These are phyloP conservation scores for Parachaetomium inaequale DNA, from an alignment of 495 filamentous ascomycete species.

Conservation along the genomic window DNA sequence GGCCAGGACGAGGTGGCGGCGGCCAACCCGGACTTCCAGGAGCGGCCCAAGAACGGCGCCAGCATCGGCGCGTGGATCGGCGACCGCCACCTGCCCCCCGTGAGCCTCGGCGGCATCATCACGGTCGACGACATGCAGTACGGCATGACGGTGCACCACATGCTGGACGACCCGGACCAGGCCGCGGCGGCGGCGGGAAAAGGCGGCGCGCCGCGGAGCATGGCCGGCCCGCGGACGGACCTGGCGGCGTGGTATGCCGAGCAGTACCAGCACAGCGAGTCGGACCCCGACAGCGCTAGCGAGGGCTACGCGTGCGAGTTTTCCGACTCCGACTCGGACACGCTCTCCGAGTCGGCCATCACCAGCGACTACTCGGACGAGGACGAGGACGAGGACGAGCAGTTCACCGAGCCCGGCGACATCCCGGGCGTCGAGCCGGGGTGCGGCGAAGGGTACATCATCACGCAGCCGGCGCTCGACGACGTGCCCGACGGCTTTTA, in stretches of 20 bases:
- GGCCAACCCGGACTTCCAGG: constrained; percentile 65
- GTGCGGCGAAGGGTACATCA: constrained; percentile 65
- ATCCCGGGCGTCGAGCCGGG: constrained; percentile 75
- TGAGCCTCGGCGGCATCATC: constrained; percentile 84
- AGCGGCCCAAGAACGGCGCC: constrained; percentile 75
- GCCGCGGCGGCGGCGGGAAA: constrained; percentile 40
- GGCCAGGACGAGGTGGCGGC: constrained; percentile 37
- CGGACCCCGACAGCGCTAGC: constrained; percentile 34
- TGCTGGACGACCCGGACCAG: constrained; percentile 78
- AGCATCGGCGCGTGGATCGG: constrained; percentile 89
- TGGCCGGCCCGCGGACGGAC: constrained; percentile 26
- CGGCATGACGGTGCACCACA: constrained; percentile 94
- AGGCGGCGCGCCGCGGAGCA: constrained; percentile 22
- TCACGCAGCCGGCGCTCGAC: constrained; percentile 85
- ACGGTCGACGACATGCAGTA: constrained; percentile 77
- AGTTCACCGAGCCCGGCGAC: constrained; percentile 65
- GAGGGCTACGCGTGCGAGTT: constrained; percentile 47
- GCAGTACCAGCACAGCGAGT: constrained; percentile 33
- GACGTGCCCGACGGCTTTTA: constrained; percentile 83
- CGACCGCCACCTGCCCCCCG: constrained; percentile 78
- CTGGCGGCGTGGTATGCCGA: constrained; percentile 35
- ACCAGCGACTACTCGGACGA: constrained; percentile 46
- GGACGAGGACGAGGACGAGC: constrained; percentile 40
- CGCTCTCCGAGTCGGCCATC: constrained; percentile 43
- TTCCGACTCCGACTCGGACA: constrained; percentile 56